Evolutionary conservation across 1,284 basidiomycete genomes (phyloP), one percentile per base, ranked within the genome.

Genomic region (Bondarzewia mesenterica): DNA sequence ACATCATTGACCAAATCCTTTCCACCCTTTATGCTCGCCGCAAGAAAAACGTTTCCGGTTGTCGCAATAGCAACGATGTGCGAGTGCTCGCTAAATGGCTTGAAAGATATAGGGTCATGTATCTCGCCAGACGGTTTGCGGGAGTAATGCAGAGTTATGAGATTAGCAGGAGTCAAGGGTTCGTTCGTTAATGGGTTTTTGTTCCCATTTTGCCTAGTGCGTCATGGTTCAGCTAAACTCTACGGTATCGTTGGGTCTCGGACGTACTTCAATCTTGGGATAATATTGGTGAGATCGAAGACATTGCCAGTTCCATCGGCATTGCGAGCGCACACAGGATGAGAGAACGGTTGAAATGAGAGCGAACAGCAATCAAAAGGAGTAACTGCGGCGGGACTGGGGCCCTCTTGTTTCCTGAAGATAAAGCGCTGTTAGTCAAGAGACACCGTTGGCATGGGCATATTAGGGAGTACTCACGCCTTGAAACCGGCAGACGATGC

Each of bases 351-450:
- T 62, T 95, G 92, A 54, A 95, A 88, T 6, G 92, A 93, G 27
- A 97, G 77, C 0, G 93, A 85, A 58, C 94, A 98, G 59, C 86
- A 95, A 67, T 97, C 92, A 58, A 89, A 93, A 6, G 91, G 87
- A 1, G 89, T 89, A 50, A 73, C 71, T 49, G 75, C 68, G 50
- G 72, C 78, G 45, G 78, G 75, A 62, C 78, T 75, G 8, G 76
- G 74, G 32, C 74, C 79, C 62, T 85, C 76, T 21, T 72, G 70
- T 60, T 88, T 90, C 47, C 85, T 89, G 58, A 14, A 38, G 25
- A 15, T 10, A 10, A 25, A 16, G 32, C 18, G 42, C 35, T 22
- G 40, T 50, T n/a, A 52, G 46, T 37, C 42, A n/a, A 46, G 27
- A 47, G 20, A 26, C 41, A 38, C 32, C n/a, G n/a, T n/a, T n/a